These are phyloP conservation scores for Aspergillus tubingensis DNA, from an alignment of 2,329 filamentous ascomycete genomes.

Conservation along the genomic window DNA sequence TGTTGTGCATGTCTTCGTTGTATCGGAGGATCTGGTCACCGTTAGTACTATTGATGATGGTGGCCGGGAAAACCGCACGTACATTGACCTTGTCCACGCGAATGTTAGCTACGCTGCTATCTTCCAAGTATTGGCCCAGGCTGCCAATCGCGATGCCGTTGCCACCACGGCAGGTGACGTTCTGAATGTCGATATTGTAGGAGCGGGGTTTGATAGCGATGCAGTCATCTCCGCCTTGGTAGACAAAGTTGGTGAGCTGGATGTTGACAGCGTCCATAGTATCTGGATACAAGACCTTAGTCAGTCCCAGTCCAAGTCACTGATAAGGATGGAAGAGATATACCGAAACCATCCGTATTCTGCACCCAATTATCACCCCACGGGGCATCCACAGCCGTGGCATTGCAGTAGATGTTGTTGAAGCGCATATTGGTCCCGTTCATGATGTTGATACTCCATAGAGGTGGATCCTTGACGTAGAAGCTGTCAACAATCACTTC, in stretches of 20 bases:
- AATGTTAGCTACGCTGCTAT: constrained; percentile 55
- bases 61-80: neutral
- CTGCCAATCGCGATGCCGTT: constrained; percentile 56
- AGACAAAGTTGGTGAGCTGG: constrained; percentile 52
- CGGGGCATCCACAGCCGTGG: constrained; percentile 53
- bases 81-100: constrained; percentile 48
- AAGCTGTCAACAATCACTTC: constrained; percentile 58
- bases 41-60: neutral
- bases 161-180: constrained; percentile 56
- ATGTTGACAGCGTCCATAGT: constrained; percentile 59
- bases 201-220: constrained; percentile 64
- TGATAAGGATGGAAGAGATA: neutral
- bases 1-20: constrained; percentile 52
- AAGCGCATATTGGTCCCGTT: constrained; percentile 58
- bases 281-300: constrained; percentile 30
- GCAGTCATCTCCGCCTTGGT: constrained; percentile 63
- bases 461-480: constrained; percentile 52
- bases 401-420: constrained; percentile 54
- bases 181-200: constrained; percentile 58
- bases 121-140: constrained; percentile 59
- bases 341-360: constrained; percentile 58
- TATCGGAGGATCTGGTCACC: constrained; percentile 41
- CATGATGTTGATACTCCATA: constrained; percentile 61
- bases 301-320: neutral
- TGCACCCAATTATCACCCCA: constrained; percentile 59